Conservation (phyloP, 345 rosid genomes). For the Dimocarpus longan region DNA sequence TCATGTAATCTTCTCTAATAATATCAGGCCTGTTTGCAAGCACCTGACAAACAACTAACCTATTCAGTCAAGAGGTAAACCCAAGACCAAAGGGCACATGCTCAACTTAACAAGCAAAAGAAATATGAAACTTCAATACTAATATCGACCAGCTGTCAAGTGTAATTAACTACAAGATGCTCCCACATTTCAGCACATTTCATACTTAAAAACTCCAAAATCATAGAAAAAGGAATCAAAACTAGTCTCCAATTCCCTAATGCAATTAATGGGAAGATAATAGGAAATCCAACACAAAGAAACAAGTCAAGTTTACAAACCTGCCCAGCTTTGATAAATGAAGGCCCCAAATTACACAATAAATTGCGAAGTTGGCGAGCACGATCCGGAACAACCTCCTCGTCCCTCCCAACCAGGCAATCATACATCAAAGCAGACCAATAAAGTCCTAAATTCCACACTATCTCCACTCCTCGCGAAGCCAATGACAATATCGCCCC, state of each 20-base stretch:
- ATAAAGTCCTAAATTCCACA: constrained; percentile 87
- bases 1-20: constrained; percentile 96
- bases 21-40: constrained; percentile 97
- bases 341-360: constrained; percentile 92
- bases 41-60: constrained; percentile 48
- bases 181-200: not conserved
- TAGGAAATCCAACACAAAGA: not conserved
- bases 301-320: constrained; percentile 35
- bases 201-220: not conserved
- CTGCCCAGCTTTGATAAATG: constrained; percentile 98
- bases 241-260: not conserved
- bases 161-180: not conserved
- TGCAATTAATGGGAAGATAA: not conserved
- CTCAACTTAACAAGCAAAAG: not conserved
- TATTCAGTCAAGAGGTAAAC: constrained; percentile 9
- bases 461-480: constrained; percentile 84
- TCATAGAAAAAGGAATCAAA: not conserved
- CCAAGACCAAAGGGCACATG: not conserved
- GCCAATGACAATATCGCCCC: constrained; percentile 66
- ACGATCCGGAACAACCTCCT: constrained; percentile 86
- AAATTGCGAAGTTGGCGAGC: constrained; percentile 95
- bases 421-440: constrained; percentile 89
- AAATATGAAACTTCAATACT: not conserved
- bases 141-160: not conserved
- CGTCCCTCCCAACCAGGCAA: constrained; percentile 83